Evolutionary conservation across 2,329 filamentous ascomycete species (phyloP), one percentile per base, ranked within the genome.

Genomic region (Xylaria sp.): DNA sequence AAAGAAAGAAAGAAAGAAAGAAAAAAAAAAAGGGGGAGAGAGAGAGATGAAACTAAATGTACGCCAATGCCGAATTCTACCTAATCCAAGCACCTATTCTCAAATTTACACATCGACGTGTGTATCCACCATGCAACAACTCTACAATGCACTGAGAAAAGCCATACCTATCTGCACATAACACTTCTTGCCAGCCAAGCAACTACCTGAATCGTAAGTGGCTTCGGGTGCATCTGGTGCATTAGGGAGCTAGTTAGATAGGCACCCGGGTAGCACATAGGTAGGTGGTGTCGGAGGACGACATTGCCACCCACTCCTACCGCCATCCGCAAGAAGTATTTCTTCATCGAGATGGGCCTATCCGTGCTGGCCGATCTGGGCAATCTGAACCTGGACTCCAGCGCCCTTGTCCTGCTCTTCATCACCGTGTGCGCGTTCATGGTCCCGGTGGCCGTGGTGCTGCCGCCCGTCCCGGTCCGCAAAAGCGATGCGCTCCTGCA

Each of bases 381-480:
- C 30, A 55, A 64, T 19, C 61, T 78, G 21, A 69, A 77, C 24
- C 61, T 77, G 50, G 76, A 78, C 69, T 56, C 65, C 57, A 70
- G 70, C 54, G 62, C 69, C 50, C 34, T 77, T 8, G 73, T 75
- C 54, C 67, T 79, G 32, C 72, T 78, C 30, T 53, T 68, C 21
- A 54, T 76, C 48, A 78, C 77, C 11, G 68, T 77, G 12, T 72
- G 71, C 50, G 84, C 84, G 71, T 88, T 89, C 75, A 71, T 86
- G 69, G 72, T 87, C 56, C 87, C 87, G 36, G 78, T 88, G 65
- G 79, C 88, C 65, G 79, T 86, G 68, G 79, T 87, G 65, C 85
- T 88, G 69, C 86, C 86, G 11, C 87, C 87, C 0, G 78, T 88
- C 19, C 81, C 84, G 9, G 83, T 86, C 4, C 83, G 84, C 64